Evolutionary conservation across 345 rosid genomes (phyloP).

Genomic region (Boechera stricta): DNA sequence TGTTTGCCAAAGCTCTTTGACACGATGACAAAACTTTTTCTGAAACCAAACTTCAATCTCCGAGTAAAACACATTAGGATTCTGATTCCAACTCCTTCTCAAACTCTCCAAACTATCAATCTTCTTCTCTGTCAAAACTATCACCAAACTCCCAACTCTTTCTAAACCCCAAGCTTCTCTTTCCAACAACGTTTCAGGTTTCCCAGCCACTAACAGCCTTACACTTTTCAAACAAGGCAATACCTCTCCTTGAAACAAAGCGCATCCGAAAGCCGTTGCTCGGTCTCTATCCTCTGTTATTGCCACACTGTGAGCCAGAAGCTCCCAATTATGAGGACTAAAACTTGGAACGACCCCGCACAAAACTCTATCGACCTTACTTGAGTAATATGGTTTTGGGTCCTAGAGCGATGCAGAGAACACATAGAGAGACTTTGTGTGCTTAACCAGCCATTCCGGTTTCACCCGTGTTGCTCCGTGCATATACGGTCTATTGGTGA

Average conservation of each 20-base stretch:
- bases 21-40: slow-evolving; percentile 53
- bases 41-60: slow-evolving; percentile 83
- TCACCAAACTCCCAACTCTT: slow-evolving; percentile 68
- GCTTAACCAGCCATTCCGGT: slow-evolving; percentile 78
- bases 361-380: slow-evolving; percentile 58
- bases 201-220: slow-evolving; percentile 55
- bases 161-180: slow-evolving; percentile 62
- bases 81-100: slow-evolving; percentile 60
- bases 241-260: slow-evolving; percentile 80
- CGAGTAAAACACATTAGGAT: slow-evolving; percentile 51
- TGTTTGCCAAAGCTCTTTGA: slow-evolving; percentile 63
- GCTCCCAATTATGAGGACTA: slow-evolving; percentile 72
- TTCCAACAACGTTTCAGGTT: slow-evolving; percentile 65
- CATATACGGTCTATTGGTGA: slow-evolving; percentile 79
- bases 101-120: slow-evolving; percentile 58
- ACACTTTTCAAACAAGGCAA: slow-evolving; percentile 66
- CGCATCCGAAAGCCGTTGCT: slow-evolving; percentile 64
- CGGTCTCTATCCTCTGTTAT: slow-evolving; percentile 45
- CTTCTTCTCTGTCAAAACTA: slow-evolving; percentile 50
- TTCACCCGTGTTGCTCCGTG: slow-evolving; percentile 81
- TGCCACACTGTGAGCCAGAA: slow-evolving; percentile 58
- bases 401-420: slow-evolving; percentile 62
- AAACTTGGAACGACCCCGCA: slow-evolving; percentile 68
- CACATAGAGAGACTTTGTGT: slow-evolving; percentile 62
- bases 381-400: slow-evolving; percentile 71